Conservation (phyloP, 2,329 filamentous ascomycete species). For the Hortaea sp. region DNA sequence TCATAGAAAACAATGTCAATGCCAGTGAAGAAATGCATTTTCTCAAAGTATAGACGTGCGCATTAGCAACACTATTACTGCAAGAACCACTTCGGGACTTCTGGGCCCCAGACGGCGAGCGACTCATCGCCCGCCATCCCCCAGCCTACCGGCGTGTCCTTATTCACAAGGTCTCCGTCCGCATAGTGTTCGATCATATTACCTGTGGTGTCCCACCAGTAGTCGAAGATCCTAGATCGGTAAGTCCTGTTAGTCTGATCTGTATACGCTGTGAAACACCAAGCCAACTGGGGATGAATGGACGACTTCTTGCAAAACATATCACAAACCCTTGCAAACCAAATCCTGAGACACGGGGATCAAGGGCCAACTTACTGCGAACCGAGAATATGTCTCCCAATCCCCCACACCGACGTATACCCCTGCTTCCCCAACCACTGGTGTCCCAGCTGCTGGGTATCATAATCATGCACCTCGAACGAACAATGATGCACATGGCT, state of each 20-base stretch:
- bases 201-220: conserved; percentile 55
- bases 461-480: conserved; percentile 63
- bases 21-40: too few species aligned
- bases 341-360: neutral
- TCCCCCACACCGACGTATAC: conserved; percentile 59
- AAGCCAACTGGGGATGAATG: too few species aligned
- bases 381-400: conserved; percentile 60
- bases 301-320: too few species aligned
- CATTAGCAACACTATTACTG: conserved; percentile 4
- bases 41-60: too few species aligned
- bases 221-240: conserved; percentile 49
- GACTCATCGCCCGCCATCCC: conserved; percentile 27
- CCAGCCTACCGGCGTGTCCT: conserved; percentile 34
- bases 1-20: too few species aligned
- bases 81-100: conserved; percentile 21
- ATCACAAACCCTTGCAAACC: too few species aligned
- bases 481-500: conserved; percentile 55
- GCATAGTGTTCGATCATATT: conserved; percentile 52
- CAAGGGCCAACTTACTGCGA: conserved; percentile 37
- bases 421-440: conserved; percentile 55
- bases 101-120: conserved; percentile 22
- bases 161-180: conserved; percentile 57
- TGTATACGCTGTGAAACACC: too few species aligned
- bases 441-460: conserved; percentile 60
- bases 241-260: neutral